Percentiles rank a stretch among this genome's conserved stretches.
Evolutionary conservation across 2,329 filamentous ascomycete genomes (phyloP).

Genomic region (Alternaria longipes): DNA sequence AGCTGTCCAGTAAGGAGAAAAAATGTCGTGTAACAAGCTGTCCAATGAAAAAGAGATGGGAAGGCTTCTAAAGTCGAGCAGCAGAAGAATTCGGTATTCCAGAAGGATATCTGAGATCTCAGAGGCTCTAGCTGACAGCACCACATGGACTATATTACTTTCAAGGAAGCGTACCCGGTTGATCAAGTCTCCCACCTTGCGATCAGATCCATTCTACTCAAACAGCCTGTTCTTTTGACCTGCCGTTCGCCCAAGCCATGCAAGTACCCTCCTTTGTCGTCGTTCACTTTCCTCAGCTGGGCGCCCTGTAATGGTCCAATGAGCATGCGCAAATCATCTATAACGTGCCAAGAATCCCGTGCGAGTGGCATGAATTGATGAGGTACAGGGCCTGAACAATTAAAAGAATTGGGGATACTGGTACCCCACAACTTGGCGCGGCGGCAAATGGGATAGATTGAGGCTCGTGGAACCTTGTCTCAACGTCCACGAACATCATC

Average conservation of each 20-base stretch:
- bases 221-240: conserved; percentile 3
- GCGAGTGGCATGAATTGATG: neutral
- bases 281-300: neutral
- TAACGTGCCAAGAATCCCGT: neutral
- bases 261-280: neutral
- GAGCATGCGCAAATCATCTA: neutral
- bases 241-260: conserved; percentile 6
- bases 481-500: conserved; percentile 13
- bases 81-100: conserved; percentile 3
- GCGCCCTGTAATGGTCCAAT: conserved; percentile 8
- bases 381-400: conserved; percentile 11
- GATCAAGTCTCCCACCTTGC: neutral
- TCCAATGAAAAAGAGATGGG: conserved; percentile 7
- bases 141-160: conserved; percentile 21
- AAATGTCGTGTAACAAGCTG: neutral
- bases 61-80: conserved; percentile 8
- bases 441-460: conserved; percentile 24
- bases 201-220: neutral
- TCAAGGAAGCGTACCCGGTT: conserved; percentile 24
- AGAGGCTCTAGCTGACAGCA: conserved; percentile 10
- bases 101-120: conserved; percentile 14
- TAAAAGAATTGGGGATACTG: conserved; percentile 14
- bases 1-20: neutral
- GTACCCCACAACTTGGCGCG: conserved; percentile 27
- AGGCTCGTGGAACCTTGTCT: conserved; percentile 22